Evolutionary conservation across 495 filamentous ascomycete genomes (phyloP).

Genomic region (Penicillium salamii): DNA sequence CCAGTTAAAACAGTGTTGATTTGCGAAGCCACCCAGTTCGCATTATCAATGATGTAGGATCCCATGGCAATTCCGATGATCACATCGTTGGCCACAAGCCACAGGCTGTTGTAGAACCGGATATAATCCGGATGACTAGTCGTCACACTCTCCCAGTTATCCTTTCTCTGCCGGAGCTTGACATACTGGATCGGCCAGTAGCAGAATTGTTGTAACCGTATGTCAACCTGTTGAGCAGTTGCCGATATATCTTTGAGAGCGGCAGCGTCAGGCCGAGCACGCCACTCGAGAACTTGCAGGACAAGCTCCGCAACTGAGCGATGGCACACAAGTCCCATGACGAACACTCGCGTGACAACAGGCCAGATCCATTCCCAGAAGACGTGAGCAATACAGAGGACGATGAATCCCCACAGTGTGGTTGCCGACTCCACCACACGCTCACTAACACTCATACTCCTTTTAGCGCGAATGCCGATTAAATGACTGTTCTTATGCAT

Average conservation of each 20-base stretch:
- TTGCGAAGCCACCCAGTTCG: slow-evolving; percentile 76
- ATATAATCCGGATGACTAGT: slow-evolving; percentile 98
- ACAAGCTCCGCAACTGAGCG: slow-evolving; percentile 78
- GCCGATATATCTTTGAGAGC: slow-evolving; percentile 95
- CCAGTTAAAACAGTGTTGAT: slow-evolving; percentile 73
- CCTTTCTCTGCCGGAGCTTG: slow-evolving; percentile 80
- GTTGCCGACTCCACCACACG: slow-evolving; percentile 91
- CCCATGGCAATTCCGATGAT: slow-evolving; percentile 97
- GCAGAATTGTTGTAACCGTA: slow-evolving; percentile 96
- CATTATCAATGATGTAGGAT: slow-evolving; percentile 95
- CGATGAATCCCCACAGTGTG: slow-evolving; percentile 71
- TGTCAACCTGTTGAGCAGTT: slow-evolving; percentile 97
- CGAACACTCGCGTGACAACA: slow-evolving; percentile 66
- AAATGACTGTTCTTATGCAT: slow-evolving; percentile 84
- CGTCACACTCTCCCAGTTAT: slow-evolving; percentile 93
- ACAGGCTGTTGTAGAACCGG: slow-evolving; percentile 97
- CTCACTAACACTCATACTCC: slow-evolving; percentile 89
- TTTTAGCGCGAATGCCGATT: slow-evolving; percentile 73
- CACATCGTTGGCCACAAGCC: slow-evolving; percentile 97
- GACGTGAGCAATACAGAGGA: slow-evolving; percentile 67
- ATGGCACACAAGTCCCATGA: slow-evolving; percentile 76
- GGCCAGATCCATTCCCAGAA: slow-evolving; percentile 77
- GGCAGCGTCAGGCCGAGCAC: slow-evolving; percentile 71
- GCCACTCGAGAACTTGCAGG: slow-evolving; percentile 81
- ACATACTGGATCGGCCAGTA: slow-evolving; percentile 98